These are phyloP conservation scores for Plantago rigida DNA, from an alignment of 305 asterid genomes.

Conservation along the genomic window DNA sequence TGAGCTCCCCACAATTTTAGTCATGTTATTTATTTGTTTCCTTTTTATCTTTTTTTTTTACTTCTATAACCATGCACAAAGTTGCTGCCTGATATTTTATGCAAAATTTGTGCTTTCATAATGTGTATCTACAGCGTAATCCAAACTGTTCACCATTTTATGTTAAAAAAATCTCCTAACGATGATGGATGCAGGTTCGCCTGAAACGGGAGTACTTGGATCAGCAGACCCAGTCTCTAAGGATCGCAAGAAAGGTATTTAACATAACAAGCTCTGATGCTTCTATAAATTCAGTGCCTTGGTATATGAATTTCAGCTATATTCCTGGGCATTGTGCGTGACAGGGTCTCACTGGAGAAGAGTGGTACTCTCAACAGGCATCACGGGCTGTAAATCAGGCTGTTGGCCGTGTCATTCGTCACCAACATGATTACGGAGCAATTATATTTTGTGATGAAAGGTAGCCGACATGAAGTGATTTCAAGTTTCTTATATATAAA, in stretches of 20 bases:
- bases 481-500: slow-evolving; percentile 19
- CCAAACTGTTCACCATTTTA: background rate
- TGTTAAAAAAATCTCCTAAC: slow-evolving; percentile 15
- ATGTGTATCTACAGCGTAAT: no score
- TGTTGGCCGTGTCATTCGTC: slow-evolving; percentile 98
- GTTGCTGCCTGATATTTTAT: no score
- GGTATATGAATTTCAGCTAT: slow-evolving; percentile 14
- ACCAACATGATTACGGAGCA: slow-evolving; percentile 93
- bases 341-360: slow-evolving; percentile 87
- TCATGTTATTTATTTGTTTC: no score
- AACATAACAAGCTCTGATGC: background rate
- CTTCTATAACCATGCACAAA: no score
- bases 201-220: slow-evolving; percentile 95
- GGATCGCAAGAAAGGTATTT: slow-evolving; percentile 44
- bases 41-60: no score
- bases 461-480: slow-evolving; percentile 31
- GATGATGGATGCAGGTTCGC: slow-evolving; percentile 60
- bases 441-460: slow-evolving; percentile 93
- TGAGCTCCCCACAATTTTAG: no score
- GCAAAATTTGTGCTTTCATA: no score
- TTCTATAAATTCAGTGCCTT: no score
- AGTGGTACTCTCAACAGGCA: slow-evolving; percentile 97
- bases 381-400: slow-evolving; percentile 96
- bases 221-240: slow-evolving; percentile 45
- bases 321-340: slow-evolving; percentile 16